Evolutionary conservation across 345 rosid genomes (phyloP), one percentile per base, ranked within the genome.

Genomic region (Pistacia vera): DNA sequence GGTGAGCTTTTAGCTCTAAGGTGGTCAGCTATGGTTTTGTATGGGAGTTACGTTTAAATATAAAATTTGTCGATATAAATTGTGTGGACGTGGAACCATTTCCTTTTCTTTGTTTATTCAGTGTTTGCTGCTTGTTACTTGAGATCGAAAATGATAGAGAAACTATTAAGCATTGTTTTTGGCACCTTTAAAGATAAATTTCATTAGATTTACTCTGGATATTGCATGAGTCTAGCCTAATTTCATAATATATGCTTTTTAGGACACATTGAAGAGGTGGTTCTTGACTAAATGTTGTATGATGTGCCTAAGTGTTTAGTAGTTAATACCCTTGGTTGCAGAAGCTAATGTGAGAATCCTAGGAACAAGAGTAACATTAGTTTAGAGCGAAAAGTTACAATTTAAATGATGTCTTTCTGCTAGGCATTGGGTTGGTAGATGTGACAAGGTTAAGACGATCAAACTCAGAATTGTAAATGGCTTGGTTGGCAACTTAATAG

Each of bases 1-100:
- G 98, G 99, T 96, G 85, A 9, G 14, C 66, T 58, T 41, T 56
- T 49, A 68, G 3, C 7, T 8, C 59, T 14, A 51, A 68, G 5
- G 44, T 28, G 46, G 72, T 63, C 2, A 11, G 11, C 22, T 35
- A 66, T 46, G 54, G 18, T 46, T 46, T 41, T 41, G 46, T 41
- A 41, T 41, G 9, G 46, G 9, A 41, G 46, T 41, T 41, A 41
- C 9, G 46, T 14, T 54, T 16, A 5, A 54, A 54, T 54, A 3
- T 54, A 11, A 13, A 3, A 4, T 54, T 11, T 49, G 35, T 25
- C 9, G 13, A 68, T 48, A 14, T 22, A 68, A 16, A 11, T 66
- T 66, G 8, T 46, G 51, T 13, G 41, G 38, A 11, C 58, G 49
- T 46, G 5, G 36, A 49, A 67, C 28, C 4, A 17, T 52, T 56